phyloP scores from a whole-genome alignment of 2,329 filamentous ascomycete species.

The Curvularia sp. region DNA sequence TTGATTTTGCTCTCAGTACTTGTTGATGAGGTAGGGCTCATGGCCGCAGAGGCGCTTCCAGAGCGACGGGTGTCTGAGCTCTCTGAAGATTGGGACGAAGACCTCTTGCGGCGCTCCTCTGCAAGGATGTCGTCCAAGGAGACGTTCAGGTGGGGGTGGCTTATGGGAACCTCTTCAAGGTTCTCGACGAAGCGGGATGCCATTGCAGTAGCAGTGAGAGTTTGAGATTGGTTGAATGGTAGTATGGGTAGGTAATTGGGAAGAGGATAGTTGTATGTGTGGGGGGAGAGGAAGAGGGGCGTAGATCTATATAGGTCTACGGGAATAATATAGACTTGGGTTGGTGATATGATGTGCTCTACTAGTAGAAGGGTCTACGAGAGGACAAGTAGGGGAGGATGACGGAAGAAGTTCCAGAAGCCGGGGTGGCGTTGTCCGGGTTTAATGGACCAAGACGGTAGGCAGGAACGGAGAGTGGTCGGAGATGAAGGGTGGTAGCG shows the following conservation, averaged over 20 bases:
- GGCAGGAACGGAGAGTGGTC: neutral
- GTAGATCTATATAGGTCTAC: constrained; percentile 22
- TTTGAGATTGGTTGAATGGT: neutral
- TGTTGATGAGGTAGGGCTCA: constrained; percentile 26
- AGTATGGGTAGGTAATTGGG: constrained; percentile 2
- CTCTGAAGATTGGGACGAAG: constrained; percentile 43
- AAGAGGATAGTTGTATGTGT: neutral
- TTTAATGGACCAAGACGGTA: constrained; percentile 5
- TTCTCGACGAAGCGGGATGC: constrained; percentile 51
- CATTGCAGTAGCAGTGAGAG: constrained; percentile 29
- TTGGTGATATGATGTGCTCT: constrained; percentile 22
- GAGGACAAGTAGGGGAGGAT: constrained; percentile 1
- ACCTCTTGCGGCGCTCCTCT: constrained; percentile 47
- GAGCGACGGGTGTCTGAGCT: constrained; percentile 35
- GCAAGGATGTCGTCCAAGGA: constrained; percentile 51
- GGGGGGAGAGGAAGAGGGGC: constrained; percentile 5
- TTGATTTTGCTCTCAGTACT: constrained; percentile 40
- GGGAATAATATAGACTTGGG: constrained; percentile 15
- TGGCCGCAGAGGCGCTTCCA: constrained; percentile 29
- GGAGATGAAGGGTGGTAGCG: constrained; percentile 4
- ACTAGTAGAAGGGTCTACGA: constrained; percentile 2
- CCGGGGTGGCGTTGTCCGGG: constrained; percentile 17
- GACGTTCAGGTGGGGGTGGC: constrained; percentile 51
- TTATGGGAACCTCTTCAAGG: constrained; percentile 48
- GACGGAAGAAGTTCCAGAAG: constrained; percentile 14